Conservation (phyloP, 1,284 basidiomycete genomes). For the Fomitopsis pinicola region DNA sequence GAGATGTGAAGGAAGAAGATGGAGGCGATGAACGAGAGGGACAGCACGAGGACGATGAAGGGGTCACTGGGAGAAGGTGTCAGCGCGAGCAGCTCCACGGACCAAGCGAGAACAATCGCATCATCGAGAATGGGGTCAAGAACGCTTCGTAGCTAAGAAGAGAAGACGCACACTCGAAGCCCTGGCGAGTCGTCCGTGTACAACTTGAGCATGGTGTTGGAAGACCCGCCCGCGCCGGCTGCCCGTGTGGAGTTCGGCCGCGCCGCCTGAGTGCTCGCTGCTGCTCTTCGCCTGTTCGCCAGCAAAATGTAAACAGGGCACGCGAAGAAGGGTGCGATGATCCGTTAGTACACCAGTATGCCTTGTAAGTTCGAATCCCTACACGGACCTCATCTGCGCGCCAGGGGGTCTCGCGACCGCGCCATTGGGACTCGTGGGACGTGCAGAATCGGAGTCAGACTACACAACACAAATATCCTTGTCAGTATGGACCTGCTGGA, state of each 20-base stretch:
- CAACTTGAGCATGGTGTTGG: conserved; percentile 96
- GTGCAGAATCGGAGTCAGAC: conserved; percentile 34
- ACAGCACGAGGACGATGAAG: conserved; percentile 95
- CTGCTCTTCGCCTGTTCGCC: conserved; percentile 70
- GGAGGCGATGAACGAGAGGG: conserved; percentile 96
- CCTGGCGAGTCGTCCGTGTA: conserved; percentile 98
- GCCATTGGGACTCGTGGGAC: conserved; percentile 19
- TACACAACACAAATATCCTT: conserved; percentile 4
- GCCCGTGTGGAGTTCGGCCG: conserved; percentile 88
- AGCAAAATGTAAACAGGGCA: background rate
- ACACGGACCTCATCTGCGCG: conserved; percentile 70
- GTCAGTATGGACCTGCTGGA: background rate
- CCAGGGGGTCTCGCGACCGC: conserved; percentile 69
- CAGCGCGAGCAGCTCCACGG: background rate
- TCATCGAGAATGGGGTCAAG: background rate
- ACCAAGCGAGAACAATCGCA: background rate
- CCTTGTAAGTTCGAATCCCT: background rate
- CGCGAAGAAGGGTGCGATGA: background rate
- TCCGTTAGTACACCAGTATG: background rate
- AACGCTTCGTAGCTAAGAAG: background rate
- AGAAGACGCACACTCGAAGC: conserved; percentile 81
- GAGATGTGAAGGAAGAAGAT: conserved; percentile 99
- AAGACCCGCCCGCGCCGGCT: conserved; percentile 94
- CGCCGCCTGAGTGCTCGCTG: conserved; percentile 53
- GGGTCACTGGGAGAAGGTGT: conserved; percentile 70